Evolutionary conservation across 78 protist species (phyloP), one percentile per base, ranked within the genome.

Genomic region (Bigelowiella natans): DNA sequence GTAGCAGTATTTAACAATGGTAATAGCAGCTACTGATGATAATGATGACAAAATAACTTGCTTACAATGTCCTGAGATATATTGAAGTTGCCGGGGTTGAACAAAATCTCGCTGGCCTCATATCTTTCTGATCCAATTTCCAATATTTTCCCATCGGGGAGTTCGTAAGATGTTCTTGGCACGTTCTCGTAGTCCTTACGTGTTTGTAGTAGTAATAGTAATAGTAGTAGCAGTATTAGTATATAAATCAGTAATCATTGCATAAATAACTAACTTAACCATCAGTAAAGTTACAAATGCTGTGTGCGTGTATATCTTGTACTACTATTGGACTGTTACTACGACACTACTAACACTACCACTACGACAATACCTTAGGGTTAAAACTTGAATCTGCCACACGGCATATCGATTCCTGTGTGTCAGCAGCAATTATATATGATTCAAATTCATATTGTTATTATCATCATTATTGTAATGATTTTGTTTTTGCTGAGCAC

Each of bases 81-180:
- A 7, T 7, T 18, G 18, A 51, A 51, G 7, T 51, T 18, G 88
- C 92, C 3, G 2, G 93, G 93, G 2, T 92, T 1, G 91, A 92
- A 92, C 37, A 92, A 34, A 29, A 88, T 85, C 90, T 92, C 93
- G 34, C 91, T 63, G 38, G 85, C 36, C 3, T 88, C n/a, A 90
- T 84, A 92, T 28, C 91, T 2, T 3, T 83, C 89, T 11, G 1
- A 3, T 2, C 92, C 92, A n/a, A 92, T 1, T n/a, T 31, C 28
- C 31, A 92, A 31, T 29, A 88, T 88, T 2, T 89, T 28, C 39
- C 93, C 93, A 85, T 92, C 93, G 34, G 93, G 93, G 18, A 92
- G 39, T 39, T 90, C 92, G 40, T 90, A 92, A 18, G 73, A 26
- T 51, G 73, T 26, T 51, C 73, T 7, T 7, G 73, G 73, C 7